phyloP scores from a whole-genome alignment of 345 rosid species.

The Lepidium didymum region DNA sequence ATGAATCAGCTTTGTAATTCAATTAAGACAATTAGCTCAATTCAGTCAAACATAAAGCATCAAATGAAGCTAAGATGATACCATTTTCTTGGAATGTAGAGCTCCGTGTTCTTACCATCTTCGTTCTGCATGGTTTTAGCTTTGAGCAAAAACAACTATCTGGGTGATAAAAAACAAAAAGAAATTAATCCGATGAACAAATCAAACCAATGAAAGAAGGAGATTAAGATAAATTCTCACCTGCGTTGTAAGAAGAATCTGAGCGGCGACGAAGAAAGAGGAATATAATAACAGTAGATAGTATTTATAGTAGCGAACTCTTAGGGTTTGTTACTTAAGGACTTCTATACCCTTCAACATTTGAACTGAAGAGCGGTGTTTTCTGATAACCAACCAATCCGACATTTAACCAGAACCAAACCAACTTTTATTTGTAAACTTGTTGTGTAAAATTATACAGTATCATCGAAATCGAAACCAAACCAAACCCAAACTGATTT shows the following conservation, averaged over 20 bases:
- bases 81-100: constrained; percentile 94
- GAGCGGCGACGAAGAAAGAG: constrained; percentile 4
- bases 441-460: too few species aligned
- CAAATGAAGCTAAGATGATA: background rate
- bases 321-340: constrained; percentile 13
- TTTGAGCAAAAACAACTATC: background rate
- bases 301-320: background rate
- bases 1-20: background rate
- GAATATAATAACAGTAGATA: background rate
- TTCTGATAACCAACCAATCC: background rate
- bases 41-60: background rate
- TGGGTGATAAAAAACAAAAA: background rate
- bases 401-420: background rate
- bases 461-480: too few species aligned
- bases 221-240: background rate
- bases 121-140: constrained; percentile 74
- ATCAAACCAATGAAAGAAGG: background rate
- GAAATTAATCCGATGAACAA: background rate
- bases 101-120: constrained; percentile 77
- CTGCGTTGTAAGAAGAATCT: constrained; percentile 4
- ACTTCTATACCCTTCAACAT: constrained; percentile 8
- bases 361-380: background rate
- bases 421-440: background rate
- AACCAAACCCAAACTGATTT: too few species aligned
- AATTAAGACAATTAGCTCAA: too few species aligned